Percentiles rank a stretch among this genome's conserved stretches.
phyloP scores from a whole-genome alignment of 108 stramenopile genomes.

The Nitzschia putrida region DNA sequence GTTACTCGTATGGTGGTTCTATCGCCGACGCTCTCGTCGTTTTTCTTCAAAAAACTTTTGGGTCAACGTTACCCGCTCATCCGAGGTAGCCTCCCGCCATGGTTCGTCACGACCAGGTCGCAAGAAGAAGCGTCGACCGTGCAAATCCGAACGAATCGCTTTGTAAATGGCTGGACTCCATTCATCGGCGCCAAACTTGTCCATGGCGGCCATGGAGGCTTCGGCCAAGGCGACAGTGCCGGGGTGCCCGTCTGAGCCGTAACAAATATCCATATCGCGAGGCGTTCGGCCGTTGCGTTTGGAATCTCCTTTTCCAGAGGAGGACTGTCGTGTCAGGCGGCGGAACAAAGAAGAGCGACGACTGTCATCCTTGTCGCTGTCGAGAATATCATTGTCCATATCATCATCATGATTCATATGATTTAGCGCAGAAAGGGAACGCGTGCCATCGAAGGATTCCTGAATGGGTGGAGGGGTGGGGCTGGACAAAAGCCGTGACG shows the following conservation, averaged over 20 bases:
- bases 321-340: conserved; percentile 1
- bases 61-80: conserved; percentile 6
- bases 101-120: conserved; percentile 15
- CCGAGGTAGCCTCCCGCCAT: conserved; percentile 17
- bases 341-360: conserved; percentile 3
- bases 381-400: too few relatives aligned
- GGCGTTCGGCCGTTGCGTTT: conserved; percentile 10
- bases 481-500: too few relatives aligned
- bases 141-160: conserved; percentile 15
- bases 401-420: too few relatives aligned
- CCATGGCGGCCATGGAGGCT: conserved; percentile 1
- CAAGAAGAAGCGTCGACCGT: conserved; percentile 20
- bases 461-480: too few relatives aligned
- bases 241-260: conserved; percentile 10
- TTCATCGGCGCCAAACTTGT: conserved; percentile 1
- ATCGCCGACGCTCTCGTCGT: conserved; percentile 7
- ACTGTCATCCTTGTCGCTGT: too few relatives aligned
- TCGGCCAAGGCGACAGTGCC: conserved; percentile 27
- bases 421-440: too few relatives aligned
- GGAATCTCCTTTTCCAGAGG: not conserved
- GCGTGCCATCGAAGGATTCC: too few relatives aligned
- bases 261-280: conserved; percentile 24
- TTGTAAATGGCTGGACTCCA: conserved; percentile 28
- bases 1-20: too few relatives aligned
- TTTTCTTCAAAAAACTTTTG: conserved; percentile 18